Evolutionary conservation across 2,329 filamentous ascomycete genomes (phyloP), one percentile per base, ranked within the genome.

Genomic region (Myrmaecium sp.): DNA sequence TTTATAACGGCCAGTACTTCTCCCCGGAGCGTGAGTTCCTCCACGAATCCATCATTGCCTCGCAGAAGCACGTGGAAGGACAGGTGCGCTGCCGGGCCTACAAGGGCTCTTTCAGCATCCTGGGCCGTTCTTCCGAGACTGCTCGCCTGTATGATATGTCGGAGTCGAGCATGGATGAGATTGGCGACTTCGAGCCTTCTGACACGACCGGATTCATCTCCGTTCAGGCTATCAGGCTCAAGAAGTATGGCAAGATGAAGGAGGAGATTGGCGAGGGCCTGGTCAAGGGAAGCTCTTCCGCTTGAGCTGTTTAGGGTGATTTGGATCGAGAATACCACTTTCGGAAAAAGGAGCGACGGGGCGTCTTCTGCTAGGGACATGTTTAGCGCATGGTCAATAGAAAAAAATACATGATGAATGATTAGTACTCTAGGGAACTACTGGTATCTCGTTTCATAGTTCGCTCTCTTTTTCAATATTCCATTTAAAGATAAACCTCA

Each of bases 1-100:
- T 57, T 23, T 64, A 74, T 59, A 74, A 74, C 49, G 69, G 69
- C 39, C 57, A 71, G 37, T 69, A 71, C 62, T 78, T 77, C 58
- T 74, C 68, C 9, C 72, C 73, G 17, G 74, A 78, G 54, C 68
- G 72, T 32, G 71, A 75, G 50, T 77, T 76, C 55, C 57, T 77
- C 30, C 69, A 83, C 55, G 63, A 70, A 45, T 64, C 64, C 40
- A 30, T 52, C 33, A 17, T 50, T 20, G 51, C 49, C 39, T 49
- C 44, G 9, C 50, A 54, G 44, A 44, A 41, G 30, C 43, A 47
- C 21, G 49, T 53, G 26, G 54, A 55, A 31, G 52, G 51, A 20
- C 51, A 54, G 43, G 73, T 79, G 33, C 58, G 71, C 36, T 62
- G 69, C 49, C 63, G 65, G 30, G 58, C 60, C 35, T 78, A 74